Evolutionary conservation across 78 protist genomes (phyloP), one percentile per base, ranked within the genome.

Genomic region (Chrysochromulina parva): DNA sequence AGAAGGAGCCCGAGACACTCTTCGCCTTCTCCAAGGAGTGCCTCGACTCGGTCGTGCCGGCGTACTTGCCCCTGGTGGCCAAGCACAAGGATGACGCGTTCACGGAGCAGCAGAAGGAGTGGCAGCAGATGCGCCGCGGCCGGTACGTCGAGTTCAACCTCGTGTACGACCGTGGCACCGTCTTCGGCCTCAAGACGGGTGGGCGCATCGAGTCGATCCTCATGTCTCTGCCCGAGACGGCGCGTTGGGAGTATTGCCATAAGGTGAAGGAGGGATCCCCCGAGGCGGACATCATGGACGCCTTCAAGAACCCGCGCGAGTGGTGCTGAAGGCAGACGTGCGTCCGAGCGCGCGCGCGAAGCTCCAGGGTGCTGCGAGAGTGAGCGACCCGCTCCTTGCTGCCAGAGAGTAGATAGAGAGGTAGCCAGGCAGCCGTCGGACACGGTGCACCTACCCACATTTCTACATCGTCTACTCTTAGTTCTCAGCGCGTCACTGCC

Each of bases 111-210:
- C 71, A 91, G 85, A 80, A 89, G 94, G 76, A 66, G 85, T 92
- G 94, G 94, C 94, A 92, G 71, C 94, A 52, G 54, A 81, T 92
- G 50, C 86, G 94, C n/a, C 94, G 94, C 80, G 92, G 88, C 62
- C 85, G 94, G 38, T 92, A 92, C 85, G 92, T 89, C 38, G 94
- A 92, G 85, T 92, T 92, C 89, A 92, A 92, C 90, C 90, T 92
- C 55, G 92, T 92, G 48, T 92, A 92, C 53, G 94, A 92, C 90
- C 92, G 94, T 65, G 94, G 82, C 13, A 90, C 93, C 78, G 50
- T 52, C 38, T 90, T 90, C 48, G 93, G 93, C 67, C 89, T 90
- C 54, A 48, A 60, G 58, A 84, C 93, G 47, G 94, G 88, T 48
- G 92, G 93, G 57, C 92, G 94, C 53, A 80, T 92, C 82, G 94